Conservation (phyloP, 768 basidiomycete genomes). For the Panaeolus papilionaceus region DNA sequence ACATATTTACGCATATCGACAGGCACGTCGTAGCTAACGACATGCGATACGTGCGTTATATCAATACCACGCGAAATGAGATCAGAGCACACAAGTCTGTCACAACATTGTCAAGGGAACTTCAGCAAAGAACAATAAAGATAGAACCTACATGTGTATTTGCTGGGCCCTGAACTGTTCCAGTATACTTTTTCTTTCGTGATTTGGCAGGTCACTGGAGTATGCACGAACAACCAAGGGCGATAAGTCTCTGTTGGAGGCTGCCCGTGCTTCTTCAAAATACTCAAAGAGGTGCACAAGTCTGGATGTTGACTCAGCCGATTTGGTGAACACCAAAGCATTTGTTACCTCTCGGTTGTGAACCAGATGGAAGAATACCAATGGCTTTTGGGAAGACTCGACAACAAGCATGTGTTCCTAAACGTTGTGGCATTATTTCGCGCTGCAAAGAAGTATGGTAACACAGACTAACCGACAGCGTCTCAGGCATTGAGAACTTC, state of each 20-base stretch:
- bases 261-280: constrained; percentile 63
- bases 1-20: constrained; percentile 99
- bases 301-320: constrained; percentile 86
- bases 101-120: background rate
- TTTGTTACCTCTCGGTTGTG: constrained; percentile 64
- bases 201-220: constrained; percentile 81
- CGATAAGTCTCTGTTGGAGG: constrained; percentile 24
- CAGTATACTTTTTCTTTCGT: constrained; percentile 78
- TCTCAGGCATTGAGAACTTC: constrained; percentile 81
- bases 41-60: constrained; percentile 89
- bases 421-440: constrained; percentile 14
- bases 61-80: constrained; percentile 96
- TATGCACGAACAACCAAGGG: constrained; percentile 69
- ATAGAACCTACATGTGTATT: constrained; percentile 74
- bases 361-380: constrained; percentile 88
- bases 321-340: constrained; percentile 96
- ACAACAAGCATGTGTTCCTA: constrained; percentile 91
- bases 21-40: constrained; percentile 94
- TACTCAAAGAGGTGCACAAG: constrained; percentile 83
- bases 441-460: background rate
- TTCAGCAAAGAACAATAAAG: background rate
- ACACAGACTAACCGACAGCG: constrained; percentile 62
- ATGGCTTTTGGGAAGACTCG: constrained; percentile 81
- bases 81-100: constrained; percentile 94
- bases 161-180: constrained; percentile 83